Conservation (phyloP, 108 stramenopile species). For the Pseudonitzschia pungens region DNA sequence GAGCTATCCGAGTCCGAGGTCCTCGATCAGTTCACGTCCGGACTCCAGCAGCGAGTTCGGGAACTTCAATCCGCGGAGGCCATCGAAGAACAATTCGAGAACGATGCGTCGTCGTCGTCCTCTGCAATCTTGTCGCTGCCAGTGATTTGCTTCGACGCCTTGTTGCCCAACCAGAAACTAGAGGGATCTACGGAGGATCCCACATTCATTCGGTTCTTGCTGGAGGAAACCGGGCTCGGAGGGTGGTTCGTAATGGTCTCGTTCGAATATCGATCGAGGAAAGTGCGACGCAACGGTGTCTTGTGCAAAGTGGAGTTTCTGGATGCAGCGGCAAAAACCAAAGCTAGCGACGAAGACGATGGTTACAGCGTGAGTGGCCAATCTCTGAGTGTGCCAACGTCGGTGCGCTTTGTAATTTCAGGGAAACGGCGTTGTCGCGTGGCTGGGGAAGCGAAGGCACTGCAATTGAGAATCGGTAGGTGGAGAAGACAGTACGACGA, state of each 20-base stretch:
- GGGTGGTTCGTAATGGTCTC: constrained; percentile 63
- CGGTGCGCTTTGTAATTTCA: constrained; percentile 56
- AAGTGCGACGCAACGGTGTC: constrained; percentile 48
- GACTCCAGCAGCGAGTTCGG: constrained; percentile 3
- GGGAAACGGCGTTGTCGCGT: constrained; percentile 42
- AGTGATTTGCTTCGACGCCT: constrained; percentile 52
- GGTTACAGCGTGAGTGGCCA: neutral
- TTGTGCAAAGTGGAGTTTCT: constrained; percentile 47
- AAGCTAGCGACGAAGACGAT: neutral
- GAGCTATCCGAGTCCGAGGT: constrained; percentile 18
- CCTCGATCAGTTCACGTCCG: neutral
- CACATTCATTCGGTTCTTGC: constrained; percentile 50
- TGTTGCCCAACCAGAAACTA: constrained; percentile 53
- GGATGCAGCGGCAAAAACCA: constrained; percentile 27
- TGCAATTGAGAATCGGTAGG: constrained; percentile 55
- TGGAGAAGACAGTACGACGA: constrained; percentile 68
- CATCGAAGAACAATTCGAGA: constrained; percentile 23
- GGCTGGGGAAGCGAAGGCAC: constrained; percentile 18
- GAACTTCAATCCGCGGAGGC: constrained; percentile 23
- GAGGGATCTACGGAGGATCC: constrained; percentile 61
- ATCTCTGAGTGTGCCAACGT: constrained; percentile 32
- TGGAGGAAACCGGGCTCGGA: constrained; percentile 43
- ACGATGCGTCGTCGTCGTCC: neutral
- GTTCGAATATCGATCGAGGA: constrained; percentile 43
- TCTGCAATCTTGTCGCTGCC: constrained; percentile 33